phyloP scores from a whole-genome alignment of 257 asterid genomes.

The Orobanche coerulescens region DNA sequence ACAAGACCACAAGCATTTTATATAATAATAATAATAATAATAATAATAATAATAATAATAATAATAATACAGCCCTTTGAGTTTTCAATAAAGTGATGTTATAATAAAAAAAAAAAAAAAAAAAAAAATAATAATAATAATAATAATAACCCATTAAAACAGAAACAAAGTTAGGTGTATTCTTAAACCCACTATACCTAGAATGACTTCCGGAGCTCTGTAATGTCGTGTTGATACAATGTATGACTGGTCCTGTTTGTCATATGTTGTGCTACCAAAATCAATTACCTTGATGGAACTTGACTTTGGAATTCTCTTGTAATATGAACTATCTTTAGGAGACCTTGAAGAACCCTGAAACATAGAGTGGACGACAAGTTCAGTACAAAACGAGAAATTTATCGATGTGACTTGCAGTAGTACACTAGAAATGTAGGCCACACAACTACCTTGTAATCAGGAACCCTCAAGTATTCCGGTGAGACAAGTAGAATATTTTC shows the following conservation, averaged over 20 bases:
- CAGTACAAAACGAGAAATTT: background rate
- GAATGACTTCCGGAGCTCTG: conserved; percentile 89
- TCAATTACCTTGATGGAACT: conserved; percentile 91
- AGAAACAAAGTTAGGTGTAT: background rate
- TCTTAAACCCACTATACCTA: conserved; percentile 36
- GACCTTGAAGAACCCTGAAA: conserved; percentile 58
- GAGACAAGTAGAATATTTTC: conserved; percentile 90
- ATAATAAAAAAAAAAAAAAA: no score
- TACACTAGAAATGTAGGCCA: background rate
- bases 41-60: no score
- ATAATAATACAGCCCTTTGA: no score
- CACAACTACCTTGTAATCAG: conserved; percentile 72
- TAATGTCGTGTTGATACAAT: conserved; percentile 84
- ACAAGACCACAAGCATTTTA: no score
- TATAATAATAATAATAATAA: no score
- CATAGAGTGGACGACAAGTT: background rate
- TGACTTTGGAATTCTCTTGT: conserved; percentile 70
- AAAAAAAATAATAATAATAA: no score
- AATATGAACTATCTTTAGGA: conserved; percentile 54
- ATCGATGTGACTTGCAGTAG: background rate
- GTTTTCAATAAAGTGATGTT: no score
- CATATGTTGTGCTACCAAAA: conserved; percentile 86
- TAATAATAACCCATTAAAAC: background rate
- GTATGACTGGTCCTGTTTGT: conserved; percentile 55
- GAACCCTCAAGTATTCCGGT: conserved; percentile 61